Conservation (phyloP, 1,139 yeast species). For the Citeromyces hawaiiensis region DNA sequence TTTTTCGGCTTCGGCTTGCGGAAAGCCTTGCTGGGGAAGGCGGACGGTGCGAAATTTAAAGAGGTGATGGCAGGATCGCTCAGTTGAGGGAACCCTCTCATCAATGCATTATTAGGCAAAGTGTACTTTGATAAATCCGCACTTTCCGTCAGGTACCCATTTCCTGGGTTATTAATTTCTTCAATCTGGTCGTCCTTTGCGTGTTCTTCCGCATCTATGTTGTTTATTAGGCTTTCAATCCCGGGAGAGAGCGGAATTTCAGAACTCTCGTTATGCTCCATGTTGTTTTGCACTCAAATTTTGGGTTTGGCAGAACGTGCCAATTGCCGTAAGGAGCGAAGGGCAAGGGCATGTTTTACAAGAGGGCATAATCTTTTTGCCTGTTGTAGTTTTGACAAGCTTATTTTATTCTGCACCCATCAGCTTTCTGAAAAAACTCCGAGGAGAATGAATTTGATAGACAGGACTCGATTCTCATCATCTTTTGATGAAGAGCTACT, state of each 20-base stretch:
- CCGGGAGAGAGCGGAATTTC: background rate
- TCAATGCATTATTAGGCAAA: background rate
- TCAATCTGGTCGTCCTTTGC: background rate
- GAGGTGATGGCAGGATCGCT: background rate
- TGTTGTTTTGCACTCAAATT: background rate
- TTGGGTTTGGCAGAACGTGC: too few species aligned
- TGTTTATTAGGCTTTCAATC: background rate
- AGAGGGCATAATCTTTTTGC: too few species aligned
- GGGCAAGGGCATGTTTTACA: too few species aligned
- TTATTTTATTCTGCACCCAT: too few species aligned
- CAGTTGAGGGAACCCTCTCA: background rate
- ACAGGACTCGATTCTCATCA: too few species aligned
- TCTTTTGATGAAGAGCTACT: too few species aligned
- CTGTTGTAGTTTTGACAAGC: too few species aligned
- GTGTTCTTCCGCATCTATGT: background rate
- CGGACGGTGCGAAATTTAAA: background rate
- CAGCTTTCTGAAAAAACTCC: too few species aligned
- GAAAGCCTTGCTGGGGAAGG: background rate
- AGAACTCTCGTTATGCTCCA: background rate
- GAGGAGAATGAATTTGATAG: too few species aligned
- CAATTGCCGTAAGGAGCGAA: too few species aligned
- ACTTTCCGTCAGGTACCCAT: background rate
- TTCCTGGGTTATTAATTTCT: background rate
- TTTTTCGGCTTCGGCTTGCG: slow-evolving; percentile 12
- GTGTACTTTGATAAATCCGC: background rate